Base-by-base conservation (phyloP, 2,329 filamentous ascomycete genomes). In the Magnaporthiopsis incrustans region DNA sequence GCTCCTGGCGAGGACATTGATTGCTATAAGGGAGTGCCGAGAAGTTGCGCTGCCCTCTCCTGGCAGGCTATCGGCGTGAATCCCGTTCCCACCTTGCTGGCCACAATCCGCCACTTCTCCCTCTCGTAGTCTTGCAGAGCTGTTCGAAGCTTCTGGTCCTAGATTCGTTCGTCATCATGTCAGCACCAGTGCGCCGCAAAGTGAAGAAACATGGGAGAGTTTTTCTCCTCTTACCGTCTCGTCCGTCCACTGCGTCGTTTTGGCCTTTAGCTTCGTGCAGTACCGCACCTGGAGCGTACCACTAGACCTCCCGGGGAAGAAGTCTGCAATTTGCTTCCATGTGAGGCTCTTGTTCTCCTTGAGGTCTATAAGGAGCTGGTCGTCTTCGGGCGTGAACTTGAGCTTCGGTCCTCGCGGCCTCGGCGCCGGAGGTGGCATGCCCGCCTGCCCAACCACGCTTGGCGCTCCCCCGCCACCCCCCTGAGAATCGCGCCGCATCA, bases 261-360 rank as follows among this genome's bases (percentile, higher is more conserved):
- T 97, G 18, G 92, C 92, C 78, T 96, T 97, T 63, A 97, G 80
- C 77, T 96, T 97, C 58, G 92, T 97, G 74, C 93, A 97, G 75
- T 97, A 97, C 50, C 93, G 88, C 64, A 97, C 93, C 76, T 97
- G 93, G 66, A 97, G 78, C 35, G 93, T 97, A 25, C 93, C 93
- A 59, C 91, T 96, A 65, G 91, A 95, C 65, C 93, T 83, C 1
- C 92, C 93, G 0, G 93, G 93, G 70, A 97, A 97, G 77, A 97
- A 97, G 73, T 97, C 93, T 64, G 92, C 91, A 72, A 97, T 97
- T 80, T 97, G 93, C 77, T 96, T 97, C 93, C 93, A 97, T 5
- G 93, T 96, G 73, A 97, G 81, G 72, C 91, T 93, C 76, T 95
- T 96, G 72, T 95, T 93, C 77, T 97, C 93, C 76, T 97, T 97